Percentiles rank a stretch among this genome's conserved stretches.
phyloP scores from a whole-genome alignment of 192 early-diverging fungal genomes.

The Umbelopsis sp. region DNA sequence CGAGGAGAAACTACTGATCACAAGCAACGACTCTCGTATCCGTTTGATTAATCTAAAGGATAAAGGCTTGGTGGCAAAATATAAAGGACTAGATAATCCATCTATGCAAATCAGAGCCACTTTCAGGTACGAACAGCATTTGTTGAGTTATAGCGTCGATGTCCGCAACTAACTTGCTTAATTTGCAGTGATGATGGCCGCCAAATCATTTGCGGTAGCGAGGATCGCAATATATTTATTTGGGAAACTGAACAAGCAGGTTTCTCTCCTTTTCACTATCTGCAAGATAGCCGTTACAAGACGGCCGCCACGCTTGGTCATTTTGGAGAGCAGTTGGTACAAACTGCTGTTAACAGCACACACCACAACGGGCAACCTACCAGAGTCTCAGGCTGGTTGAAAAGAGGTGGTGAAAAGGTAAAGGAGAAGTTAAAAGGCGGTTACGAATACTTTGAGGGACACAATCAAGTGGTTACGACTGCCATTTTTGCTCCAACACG shows the following conservation, averaged over 20 bases:
- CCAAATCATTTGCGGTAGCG: slow-evolving; percentile 83
- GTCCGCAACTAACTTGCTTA: not conserved
- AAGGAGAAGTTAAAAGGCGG: slow-evolving; percentile 31
- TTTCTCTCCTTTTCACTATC: slow-evolving; percentile 23
- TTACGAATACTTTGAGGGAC: slow-evolving; percentile 50
- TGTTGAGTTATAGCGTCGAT: not conserved
- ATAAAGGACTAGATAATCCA: slow-evolving; percentile 76
- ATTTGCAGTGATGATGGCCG: slow-evolving; percentile 63
- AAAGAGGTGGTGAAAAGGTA: slow-evolving; percentile 25
- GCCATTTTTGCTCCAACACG: slow-evolving; percentile 67
- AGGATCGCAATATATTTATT: slow-evolving; percentile 77
- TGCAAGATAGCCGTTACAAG: slow-evolving; percentile 29
- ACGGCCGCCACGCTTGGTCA: slow-evolving; percentile 26
- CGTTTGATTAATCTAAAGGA: slow-evolving; percentile 78
- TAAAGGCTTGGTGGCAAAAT: slow-evolving; percentile 78
- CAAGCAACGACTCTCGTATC: slow-evolving; percentile 83
- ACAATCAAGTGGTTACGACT: slow-evolving; percentile 56
- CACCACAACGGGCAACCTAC: not conserved
- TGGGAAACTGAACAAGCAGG: slow-evolving; percentile 60
- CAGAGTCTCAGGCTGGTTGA: slow-evolving; percentile 28
- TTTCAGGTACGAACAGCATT: slow-evolving; percentile 48
- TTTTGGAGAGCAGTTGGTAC: slow-evolving; percentile 25
- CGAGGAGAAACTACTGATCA: slow-evolving; percentile 70
- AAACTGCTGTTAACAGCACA: slow-evolving; percentile 12
- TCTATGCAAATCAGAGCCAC: slow-evolving; percentile 76